Evolutionary conservation across 179 eudicot genomes (phyloP), one percentile per base, ranked within the genome.

Genomic region (Patellifolia procumbens): DNA sequence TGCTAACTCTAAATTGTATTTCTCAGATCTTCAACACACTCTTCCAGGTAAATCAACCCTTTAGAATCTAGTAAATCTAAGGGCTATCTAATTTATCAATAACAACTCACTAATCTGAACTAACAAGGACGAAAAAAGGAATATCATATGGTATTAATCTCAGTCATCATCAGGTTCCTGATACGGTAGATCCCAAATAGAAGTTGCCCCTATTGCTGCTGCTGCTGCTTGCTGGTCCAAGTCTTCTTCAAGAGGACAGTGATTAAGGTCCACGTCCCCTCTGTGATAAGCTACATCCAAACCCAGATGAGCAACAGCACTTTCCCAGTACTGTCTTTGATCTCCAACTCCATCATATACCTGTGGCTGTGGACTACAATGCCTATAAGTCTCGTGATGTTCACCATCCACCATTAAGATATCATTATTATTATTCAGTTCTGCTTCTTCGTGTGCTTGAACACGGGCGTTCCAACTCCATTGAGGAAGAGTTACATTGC

Each of bases 251-350:
- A 69, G 65, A 58, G 62, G 79, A 31, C 53, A 55, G 19, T n/a
- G 55, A 62, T 82, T 79, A 22, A 74, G 72, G 51, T 84, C 76
- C 49, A 78, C 39, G 34, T 71, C 17, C 19, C 70, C 78, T 56
- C 77, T 79, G 17, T 26, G 74, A 24, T 63, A 65, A 0, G 35
- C 60, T 13, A 43, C 79, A 51, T 80, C 84, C 34, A 70, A 31
- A 63, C 52, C 76, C 37, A 79, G 62, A 51, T 83, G 45, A 49
- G 79, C 82, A 52, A 70, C 74, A 46, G 16, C 80, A 70, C 37
- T 63, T 55, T 81, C 85, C 90, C 87, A 87, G 26, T 72, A 81
- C 20, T 72, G 73, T 4, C 72, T 28, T 34, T 72, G 72, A 72
- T 64, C 49, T 46, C 68, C 68, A 9, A 76, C n/a, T 76, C 76